Percentiles rank a stretch among this genome's conserved stretches.
These are phyloP conservation scores for Trichoderma sp. DNA, from an alignment of 2,329 filamentous ascomycete genomes.

Conservation along the genomic window DNA sequence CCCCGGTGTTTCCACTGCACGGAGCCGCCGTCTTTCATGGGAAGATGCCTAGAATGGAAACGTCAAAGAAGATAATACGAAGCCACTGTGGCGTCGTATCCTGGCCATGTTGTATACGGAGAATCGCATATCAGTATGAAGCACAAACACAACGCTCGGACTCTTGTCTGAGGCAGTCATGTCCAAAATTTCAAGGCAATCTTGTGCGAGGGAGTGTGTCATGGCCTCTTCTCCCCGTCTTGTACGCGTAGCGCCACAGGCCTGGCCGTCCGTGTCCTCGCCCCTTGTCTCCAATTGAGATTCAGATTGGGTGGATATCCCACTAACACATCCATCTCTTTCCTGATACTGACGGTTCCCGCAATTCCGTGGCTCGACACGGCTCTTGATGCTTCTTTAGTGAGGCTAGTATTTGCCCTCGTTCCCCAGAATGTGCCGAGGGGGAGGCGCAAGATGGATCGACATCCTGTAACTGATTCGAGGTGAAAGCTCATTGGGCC, in stretches of 20 bases:
- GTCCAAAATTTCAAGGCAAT: not conserved
- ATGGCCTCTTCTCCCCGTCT: not conserved
- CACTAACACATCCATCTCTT: not conserved
- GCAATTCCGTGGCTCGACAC: not conserved
- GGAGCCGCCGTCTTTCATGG: not conserved
- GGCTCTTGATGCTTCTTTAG: not conserved
- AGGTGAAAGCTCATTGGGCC: not conserved
- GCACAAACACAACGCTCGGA: not conserved
- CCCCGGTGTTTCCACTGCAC: not conserved
- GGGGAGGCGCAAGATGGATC: conserved; percentile 10
- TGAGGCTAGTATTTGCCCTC: not conserved
- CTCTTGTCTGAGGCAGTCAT: not conserved
- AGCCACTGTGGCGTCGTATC: not conserved
- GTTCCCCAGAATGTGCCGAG: not conserved
- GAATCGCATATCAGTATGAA: not conserved
- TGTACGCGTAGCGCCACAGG: not conserved
- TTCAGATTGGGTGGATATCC: not conserved
- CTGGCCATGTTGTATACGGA: not conserved
- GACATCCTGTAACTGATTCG: not conserved
- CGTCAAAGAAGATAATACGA: not conserved
- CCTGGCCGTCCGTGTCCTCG: not conserved
- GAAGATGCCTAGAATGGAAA: not conserved
- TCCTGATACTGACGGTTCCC: not conserved
- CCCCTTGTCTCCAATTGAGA: conserved; percentile 4
- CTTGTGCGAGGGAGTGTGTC: not conserved